Conservation (phyloP, 441 rosid genomes). For the Brassica hybrid region DNA sequence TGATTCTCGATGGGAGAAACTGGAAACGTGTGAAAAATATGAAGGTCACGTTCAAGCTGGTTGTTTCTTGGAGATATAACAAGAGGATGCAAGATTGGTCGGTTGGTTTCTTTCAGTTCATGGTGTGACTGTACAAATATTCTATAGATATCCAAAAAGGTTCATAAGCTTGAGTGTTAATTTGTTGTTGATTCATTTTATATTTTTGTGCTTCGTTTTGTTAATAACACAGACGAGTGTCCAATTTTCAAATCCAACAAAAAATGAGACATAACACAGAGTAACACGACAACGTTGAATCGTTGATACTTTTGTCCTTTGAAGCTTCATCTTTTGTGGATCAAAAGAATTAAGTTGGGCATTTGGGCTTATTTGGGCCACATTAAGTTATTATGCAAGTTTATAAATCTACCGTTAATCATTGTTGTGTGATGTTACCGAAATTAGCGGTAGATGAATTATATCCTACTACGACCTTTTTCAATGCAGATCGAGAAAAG, state of each 20-base stretch:
- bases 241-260: too few relatives aligned
- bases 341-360: too few relatives aligned
- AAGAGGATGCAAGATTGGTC: conserved; percentile 5
- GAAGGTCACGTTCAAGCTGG: conserved; percentile 41
- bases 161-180: conserved; percentile 7
- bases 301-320: too few relatives aligned
- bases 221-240: neutral
- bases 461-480: neutral
- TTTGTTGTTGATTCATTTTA: neutral
- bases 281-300: neutral
- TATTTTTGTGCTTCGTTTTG: neutral
- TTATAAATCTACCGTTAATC: too few relatives aligned
- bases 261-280: too few relatives aligned
- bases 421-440: too few relatives aligned
- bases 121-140: conserved; percentile 15
- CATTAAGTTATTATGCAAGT: too few relatives aligned
- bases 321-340: too few relatives aligned
- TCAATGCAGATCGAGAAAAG: neutral
- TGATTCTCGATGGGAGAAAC: conserved; percentile 28
- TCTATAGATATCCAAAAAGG: neutral
- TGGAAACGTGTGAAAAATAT: conserved; percentile 20
- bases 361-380: too few relatives aligned
- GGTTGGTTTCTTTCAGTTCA: neutral
- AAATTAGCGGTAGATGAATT: neutral
- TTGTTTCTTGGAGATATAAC: conserved; percentile 34